These are phyloP conservation scores for Fusarium subglutinans DNA, from an alignment of 2,329 filamentous ascomycete species.

Conservation along the genomic window DNA sequence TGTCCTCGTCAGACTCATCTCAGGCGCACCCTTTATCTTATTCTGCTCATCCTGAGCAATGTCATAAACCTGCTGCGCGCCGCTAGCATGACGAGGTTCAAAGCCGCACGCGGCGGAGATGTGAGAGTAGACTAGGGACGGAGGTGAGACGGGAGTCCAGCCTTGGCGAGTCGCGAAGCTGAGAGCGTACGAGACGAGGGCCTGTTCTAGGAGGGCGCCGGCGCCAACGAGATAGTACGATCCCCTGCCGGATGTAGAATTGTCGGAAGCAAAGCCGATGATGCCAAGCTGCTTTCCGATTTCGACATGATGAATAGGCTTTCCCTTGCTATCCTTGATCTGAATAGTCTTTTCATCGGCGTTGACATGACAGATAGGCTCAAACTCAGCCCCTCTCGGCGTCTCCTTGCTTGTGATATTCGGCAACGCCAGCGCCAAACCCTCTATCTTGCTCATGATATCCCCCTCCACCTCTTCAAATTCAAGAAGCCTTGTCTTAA, in stretches of 20 bases:
- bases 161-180: neutral
- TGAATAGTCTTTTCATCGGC: neutral
- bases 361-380: neutral
- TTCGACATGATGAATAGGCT: neutral
- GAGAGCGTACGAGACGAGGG: neutral
- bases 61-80: neutral
- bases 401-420: neutral
- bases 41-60: neutral
- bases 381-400: neutral
- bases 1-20: neutral
- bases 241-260: fast-evolving
- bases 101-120: neutral
- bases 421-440: neutral
- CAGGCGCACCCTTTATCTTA: neutral
- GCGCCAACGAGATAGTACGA: neutral
- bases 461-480: fast-evolving
- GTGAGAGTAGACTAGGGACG: neutral
- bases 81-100: fast-evolving
- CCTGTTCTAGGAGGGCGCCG: neutral
- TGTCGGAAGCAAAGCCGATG: neutral
- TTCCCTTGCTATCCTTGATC: neutral
- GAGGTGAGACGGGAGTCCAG: neutral
- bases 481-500: neutral
- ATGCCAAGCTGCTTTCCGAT: neutral
- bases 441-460: neutral